Evolutionary conservation across 495 filamentous ascomycete species (phyloP).

Genomic region (Trichoderma reesei): DNA sequence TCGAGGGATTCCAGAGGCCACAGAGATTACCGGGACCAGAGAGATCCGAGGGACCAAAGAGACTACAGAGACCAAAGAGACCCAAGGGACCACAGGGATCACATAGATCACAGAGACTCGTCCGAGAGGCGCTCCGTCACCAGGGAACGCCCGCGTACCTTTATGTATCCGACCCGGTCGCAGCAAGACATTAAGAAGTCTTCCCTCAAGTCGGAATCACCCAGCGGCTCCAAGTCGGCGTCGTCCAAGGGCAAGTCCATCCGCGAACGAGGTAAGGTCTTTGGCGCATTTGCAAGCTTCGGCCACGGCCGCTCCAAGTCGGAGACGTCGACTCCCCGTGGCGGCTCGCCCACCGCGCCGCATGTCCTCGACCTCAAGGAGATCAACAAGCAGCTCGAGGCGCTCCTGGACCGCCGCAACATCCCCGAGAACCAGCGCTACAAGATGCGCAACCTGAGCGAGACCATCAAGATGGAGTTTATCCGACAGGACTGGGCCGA

Average conservation of each 20-base stretch:
- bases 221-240: not conserved
- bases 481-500: slow-evolving; percentile 78
- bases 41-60: no score
- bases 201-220: not conserved
- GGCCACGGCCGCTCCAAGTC: slow-evolving; percentile 20
- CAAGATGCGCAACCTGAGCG: slow-evolving; percentile 82
- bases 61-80: no score
- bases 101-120: no score
- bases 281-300: slow-evolving; percentile 13
- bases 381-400: slow-evolving; percentile 49
- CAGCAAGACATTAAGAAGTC: slow-evolving; percentile 7
- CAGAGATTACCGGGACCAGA: no score
- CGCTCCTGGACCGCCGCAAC: slow-evolving; percentile 72
- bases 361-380: slow-evolving; percentile 27
- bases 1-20: slow-evolving; percentile 6
- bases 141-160: not conserved
- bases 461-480: slow-evolving; percentile 89
- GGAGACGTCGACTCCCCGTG: slow-evolving; percentile 38
- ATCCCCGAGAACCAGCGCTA: slow-evolving; percentile 88
- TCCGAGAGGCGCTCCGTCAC: slow-evolving; percentile 12
- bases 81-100: no score
- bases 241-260: slow-evolving; percentile 3
- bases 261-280: slow-evolving; percentile 11
- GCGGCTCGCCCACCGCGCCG: slow-evolving; percentile 28
- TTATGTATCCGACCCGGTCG: not conserved